Evolutionary conservation across 2,329 filamentous ascomycete genomes (phyloP).

Genomic region (Trichoderma atrobrunneum): DNA sequence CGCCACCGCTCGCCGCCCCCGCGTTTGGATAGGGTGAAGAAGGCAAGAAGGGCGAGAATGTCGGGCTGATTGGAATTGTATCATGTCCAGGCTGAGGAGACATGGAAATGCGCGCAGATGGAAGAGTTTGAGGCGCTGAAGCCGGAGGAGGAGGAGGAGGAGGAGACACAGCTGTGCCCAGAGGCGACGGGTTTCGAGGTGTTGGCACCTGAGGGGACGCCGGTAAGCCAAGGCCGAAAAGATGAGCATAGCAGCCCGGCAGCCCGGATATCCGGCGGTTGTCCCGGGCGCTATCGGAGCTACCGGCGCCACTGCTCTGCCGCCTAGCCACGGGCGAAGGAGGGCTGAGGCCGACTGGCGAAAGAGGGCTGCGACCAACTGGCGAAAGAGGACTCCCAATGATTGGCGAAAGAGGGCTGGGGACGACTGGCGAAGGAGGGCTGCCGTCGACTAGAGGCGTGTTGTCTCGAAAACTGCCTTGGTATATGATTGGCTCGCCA

Average conservation of each 20-base stretch:
- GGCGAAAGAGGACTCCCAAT: neutral
- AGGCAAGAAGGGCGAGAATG: neutral
- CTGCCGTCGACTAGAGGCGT: neutral
- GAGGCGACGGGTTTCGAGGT: neutral
- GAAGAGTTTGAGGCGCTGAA: neutral
- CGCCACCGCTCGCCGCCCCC: neutral
- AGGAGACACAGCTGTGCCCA: neutral
- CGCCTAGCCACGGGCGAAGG: neutral
- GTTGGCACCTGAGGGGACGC: neutral
- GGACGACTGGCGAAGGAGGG: neutral
- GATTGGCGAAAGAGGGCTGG: neutral
- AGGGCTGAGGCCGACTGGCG: neutral
- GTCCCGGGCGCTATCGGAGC: neutral
- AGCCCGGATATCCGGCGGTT: neutral
- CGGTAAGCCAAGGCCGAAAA: neutral
- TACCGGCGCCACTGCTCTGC: neutral
- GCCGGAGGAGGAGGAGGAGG: neutral
- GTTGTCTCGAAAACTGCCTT: constrained; percentile 35
- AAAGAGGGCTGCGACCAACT: neutral
- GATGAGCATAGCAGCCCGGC: neutral
- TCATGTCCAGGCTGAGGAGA: neutral
- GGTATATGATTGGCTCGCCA: neutral
- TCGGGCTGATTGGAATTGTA: neutral
- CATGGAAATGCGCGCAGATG: neutral
- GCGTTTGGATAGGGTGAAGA: neutral